phyloP scores from a whole-genome alignment of 208 protist genomes.

The Naegleria fowleri region DNA sequence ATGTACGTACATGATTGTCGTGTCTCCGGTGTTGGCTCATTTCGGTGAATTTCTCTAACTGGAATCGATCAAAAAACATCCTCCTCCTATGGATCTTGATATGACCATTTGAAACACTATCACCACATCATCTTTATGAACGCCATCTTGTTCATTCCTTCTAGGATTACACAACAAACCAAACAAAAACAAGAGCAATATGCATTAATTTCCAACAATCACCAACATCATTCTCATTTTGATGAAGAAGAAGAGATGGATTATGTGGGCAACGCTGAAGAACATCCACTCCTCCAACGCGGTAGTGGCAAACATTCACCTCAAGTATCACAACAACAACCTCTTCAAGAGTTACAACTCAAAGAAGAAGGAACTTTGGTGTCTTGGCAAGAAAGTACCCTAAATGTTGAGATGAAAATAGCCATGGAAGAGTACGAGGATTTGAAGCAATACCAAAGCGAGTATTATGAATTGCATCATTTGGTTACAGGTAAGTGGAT shows the following conservation, averaged over 20 bases:
- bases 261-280: not conserved
- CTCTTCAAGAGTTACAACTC: not conserved
- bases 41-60: too few relatives aligned
- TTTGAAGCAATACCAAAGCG: not conserved
- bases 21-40: too few relatives aligned
- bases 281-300: not conserved
- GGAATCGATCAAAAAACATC: too few relatives aligned
- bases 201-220: not conserved
- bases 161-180: not conserved
- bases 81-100: too few relatives aligned
- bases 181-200: conserved; percentile 4
- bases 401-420: not conserved
- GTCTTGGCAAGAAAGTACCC: not conserved
- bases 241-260: not conserved
- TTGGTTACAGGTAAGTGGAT: not conserved
- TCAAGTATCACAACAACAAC: not conserved
- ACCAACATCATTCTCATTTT: not conserved
- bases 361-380: not conserved
- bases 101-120: too few relatives aligned
- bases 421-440: not conserved
- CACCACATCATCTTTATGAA: too few relatives aligned
- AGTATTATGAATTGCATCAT: not conserved
- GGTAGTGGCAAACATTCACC: not conserved
- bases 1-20: too few relatives aligned
- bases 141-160: too few relatives aligned